phyloP scores from a whole-genome alignment of 495 filamentous ascomycete species.

The Baudoinia panamericana region DNA sequence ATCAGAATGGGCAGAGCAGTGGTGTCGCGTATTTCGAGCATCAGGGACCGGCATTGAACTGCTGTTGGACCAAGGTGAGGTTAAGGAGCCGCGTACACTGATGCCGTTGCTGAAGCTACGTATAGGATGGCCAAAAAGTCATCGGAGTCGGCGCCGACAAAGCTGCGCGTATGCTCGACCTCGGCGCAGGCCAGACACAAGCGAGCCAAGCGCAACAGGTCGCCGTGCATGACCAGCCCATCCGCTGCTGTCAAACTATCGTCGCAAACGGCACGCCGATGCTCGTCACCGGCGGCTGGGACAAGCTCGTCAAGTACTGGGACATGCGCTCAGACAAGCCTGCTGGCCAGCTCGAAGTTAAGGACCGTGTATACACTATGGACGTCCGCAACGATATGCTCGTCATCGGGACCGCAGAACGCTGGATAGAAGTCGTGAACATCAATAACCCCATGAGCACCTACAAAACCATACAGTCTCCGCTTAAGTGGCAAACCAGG shows the following conservation, averaged over 20 bases:
- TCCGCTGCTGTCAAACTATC: slow-evolving; percentile 68
- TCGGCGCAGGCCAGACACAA: slow-evolving; percentile 40
- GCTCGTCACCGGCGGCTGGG: slow-evolving; percentile 85
- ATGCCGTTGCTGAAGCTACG: background rate
- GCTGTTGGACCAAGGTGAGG: slow-evolving; percentile 72
- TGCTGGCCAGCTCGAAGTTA: slow-evolving; percentile 50
- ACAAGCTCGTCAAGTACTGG: slow-evolving; percentile 94
- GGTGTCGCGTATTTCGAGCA: slow-evolving; percentile 68
- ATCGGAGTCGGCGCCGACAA: slow-evolving; percentile 78
- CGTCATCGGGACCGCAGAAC: slow-evolving; percentile 73
- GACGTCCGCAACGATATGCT: slow-evolving; percentile 62
- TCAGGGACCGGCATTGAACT: slow-evolving; percentile 63
- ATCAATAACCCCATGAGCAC: slow-evolving; percentile 63
- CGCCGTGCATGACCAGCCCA: slow-evolving; percentile 66
- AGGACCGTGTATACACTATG: slow-evolving; percentile 78
- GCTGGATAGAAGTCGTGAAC: slow-evolving; percentile 77
- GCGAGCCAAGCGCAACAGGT: slow-evolving; percentile 42
- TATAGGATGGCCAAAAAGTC: slow-evolving; percentile 58
- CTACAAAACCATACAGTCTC: slow-evolving; percentile 71
- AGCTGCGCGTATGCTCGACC: slow-evolving; percentile 63
- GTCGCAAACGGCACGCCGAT: slow-evolving; percentile 44
- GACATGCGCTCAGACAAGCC: slow-evolving; percentile 58
- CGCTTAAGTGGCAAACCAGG: slow-evolving; percentile 78
- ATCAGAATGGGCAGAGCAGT: slow-evolving; percentile 51
- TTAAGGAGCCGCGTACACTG: background rate